Conservation (phyloP, 2,329 filamentous ascomycete species). For the Herpotrichia juniperi region DNA sequence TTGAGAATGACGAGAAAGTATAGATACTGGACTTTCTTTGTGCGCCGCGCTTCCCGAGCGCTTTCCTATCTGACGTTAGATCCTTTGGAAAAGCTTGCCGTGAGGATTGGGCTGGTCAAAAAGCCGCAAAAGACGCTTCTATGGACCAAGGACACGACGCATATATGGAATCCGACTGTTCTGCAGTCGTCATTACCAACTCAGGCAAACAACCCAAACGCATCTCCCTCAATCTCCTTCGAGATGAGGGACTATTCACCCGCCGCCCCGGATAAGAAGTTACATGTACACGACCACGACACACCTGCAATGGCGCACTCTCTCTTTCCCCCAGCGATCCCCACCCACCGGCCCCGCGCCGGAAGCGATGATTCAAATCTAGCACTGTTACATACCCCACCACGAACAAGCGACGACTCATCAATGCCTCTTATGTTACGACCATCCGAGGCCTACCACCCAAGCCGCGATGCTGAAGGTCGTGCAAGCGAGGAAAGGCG, state of each 20-base stretch:
- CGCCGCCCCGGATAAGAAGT: neutral
- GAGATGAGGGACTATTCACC: constrained; percentile 21
- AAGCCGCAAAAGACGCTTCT: constrained; percentile 27
- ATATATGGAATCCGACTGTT: constrained; percentile 9
- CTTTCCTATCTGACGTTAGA: constrained; percentile 4
- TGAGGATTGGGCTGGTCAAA: constrained; percentile 21
- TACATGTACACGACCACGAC: constrained; percentile 11
- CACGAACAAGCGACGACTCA: constrained; percentile 3
- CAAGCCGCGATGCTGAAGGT: neutral
- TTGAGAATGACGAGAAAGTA: constrained; percentile 32
- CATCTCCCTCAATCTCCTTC: constrained; percentile 12
- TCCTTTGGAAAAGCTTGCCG: constrained; percentile 18
- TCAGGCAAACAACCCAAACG: neutral
- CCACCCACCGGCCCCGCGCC: constrained; percentile 11
- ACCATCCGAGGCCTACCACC: constrained; percentile 14
- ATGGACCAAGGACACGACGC: constrained; percentile 23
- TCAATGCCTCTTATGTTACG: constrained; percentile 10
- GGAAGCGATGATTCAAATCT: constrained; percentile 18
- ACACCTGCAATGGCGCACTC: constrained; percentile 28
- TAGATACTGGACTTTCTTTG: constrained; percentile 17
- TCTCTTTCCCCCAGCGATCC: constrained; percentile 22
- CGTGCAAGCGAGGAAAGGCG: no score
- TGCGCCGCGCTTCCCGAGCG: no score
- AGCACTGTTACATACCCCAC: neutral
- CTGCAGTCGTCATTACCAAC: neutral